phyloP scores from a whole-genome alignment of 192 early-diverging fungal genomes.

The Podila verticillata region DNA sequence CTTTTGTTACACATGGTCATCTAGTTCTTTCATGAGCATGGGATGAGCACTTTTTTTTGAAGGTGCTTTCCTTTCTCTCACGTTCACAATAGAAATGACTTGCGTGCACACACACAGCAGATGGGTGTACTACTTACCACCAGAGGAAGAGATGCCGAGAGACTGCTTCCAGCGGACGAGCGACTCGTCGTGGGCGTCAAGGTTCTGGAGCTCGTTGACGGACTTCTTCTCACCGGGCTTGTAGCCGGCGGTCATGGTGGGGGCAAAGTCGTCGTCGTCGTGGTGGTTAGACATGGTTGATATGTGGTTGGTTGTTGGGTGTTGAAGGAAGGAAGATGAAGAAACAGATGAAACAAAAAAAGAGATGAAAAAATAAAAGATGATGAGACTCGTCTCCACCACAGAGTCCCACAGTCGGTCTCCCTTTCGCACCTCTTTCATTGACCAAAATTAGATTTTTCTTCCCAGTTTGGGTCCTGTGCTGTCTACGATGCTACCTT shows the following conservation, averaged over 20 bases:
- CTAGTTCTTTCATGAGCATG: no score
- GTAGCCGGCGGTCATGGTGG: slow-evolving; percentile 86
- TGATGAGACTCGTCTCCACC: no score
- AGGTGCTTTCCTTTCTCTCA: no score
- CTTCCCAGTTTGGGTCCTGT: background rate
- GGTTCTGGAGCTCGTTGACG: slow-evolving; percentile 79
- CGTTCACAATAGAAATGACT: background rate
- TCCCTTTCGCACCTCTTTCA: no score
- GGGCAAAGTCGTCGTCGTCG: slow-evolving; percentile 78
- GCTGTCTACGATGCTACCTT: no score
- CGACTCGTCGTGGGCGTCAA: slow-evolving; percentile 94
- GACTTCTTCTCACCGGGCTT: slow-evolving; percentile 94
- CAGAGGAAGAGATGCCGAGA: slow-evolving; percentile 75
- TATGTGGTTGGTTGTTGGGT: background rate
- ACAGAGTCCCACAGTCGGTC: background rate
- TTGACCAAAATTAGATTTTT: background rate
- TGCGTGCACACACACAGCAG: background rate
- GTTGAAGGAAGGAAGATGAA: slow-evolving; percentile 2
- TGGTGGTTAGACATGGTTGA: slow-evolving; percentile 56
- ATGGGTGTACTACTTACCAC: slow-evolving; percentile 54
- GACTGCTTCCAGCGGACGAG: slow-evolving; percentile 97
- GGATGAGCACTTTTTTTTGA: no score
- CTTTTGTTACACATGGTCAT: no score
- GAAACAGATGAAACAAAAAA: background rate
- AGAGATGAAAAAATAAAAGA: slow-evolving; percentile 5